phyloP scores from a whole-genome alignment of 2,329 filamentous ascomycete species.

The Gaeumannomyces sp. region DNA sequence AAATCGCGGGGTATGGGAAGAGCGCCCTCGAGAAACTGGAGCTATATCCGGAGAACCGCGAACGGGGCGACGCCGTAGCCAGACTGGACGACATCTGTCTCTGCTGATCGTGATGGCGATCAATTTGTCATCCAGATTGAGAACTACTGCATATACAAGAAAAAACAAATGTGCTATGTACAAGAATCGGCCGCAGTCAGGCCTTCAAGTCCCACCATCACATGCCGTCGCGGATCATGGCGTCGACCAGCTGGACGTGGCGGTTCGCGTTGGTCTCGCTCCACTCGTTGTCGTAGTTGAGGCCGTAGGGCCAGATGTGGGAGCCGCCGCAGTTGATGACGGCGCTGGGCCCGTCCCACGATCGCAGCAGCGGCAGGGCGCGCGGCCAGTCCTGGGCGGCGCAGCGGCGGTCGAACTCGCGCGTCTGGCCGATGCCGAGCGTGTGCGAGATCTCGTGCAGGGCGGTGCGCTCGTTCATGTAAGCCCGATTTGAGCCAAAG shows the following conservation, averaged over 20 bases:
- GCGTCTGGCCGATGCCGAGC: conserved; percentile 39
- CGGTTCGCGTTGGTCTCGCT: conserved; percentile 37
- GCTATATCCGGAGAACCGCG: neutral
- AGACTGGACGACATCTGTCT: neutral
- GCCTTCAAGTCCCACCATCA: neutral
- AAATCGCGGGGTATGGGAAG: neutral
- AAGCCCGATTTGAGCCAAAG: conserved; percentile 37
- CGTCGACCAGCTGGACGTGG: conserved; percentile 36
- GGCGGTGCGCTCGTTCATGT: conserved; percentile 43
- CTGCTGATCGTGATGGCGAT: neutral
- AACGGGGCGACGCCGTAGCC: neutral
- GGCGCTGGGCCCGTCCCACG: conserved; percentile 32
- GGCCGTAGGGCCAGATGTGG: conserved; percentile 36
- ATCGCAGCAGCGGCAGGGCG: conserved; percentile 31
- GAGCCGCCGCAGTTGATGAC: conserved; percentile 33
- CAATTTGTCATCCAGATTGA: neutral
- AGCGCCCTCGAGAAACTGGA: neutral
- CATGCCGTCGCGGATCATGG: conserved; percentile 37
- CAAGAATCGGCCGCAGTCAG: too few relatives aligned
- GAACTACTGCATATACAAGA: conserved; percentile 32
- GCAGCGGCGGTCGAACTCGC: conserved; percentile 32
- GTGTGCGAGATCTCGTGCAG: conserved; percentile 43
- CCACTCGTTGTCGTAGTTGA: conserved; percentile 38
- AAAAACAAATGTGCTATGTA: too few relatives aligned
- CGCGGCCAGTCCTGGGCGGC: conserved; percentile 34